A percentile compares a stretch with the other conserved stretches of the same genome.
These are phyloP conservation scores for Lodderomyces pseudojiufengensis DNA, from an alignment of 1,139 yeast genomes.

Conservation along the genomic window DNA sequence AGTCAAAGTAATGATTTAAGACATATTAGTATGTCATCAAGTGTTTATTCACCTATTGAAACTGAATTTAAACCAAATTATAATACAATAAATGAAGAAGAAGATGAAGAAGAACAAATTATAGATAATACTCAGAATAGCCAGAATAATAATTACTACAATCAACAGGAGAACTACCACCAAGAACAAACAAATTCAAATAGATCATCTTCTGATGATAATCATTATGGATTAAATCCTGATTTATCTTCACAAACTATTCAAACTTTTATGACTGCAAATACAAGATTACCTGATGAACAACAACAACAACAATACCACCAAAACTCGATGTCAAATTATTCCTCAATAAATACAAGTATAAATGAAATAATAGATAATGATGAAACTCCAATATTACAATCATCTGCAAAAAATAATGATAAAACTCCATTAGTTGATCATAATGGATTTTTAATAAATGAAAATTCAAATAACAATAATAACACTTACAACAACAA, in stretches of 20 bases:
- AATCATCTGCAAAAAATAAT: constrained; percentile 12
- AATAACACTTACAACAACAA: neutral
- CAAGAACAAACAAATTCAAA: constrained; percentile 2
- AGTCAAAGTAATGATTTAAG: constrained; percentile 6
- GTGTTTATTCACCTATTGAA: constrained; percentile 29
- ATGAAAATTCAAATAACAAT: constrained; percentile 2
- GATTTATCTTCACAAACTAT: constrained; percentile 27
- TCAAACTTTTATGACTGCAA: constrained; percentile 26
- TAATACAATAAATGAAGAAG: constrained; percentile 16
- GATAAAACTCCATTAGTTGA: constrained; percentile 31
- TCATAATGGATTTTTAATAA: constrained; percentile 9
- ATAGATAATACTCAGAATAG: neutral
- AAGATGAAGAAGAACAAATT: constrained; percentile 11
- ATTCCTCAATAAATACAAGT: constrained; percentile 33
- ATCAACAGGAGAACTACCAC: neutral
- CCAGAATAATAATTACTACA: constrained; percentile 1
- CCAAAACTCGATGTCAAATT: constrained; percentile 8
- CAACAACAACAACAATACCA: neutral
- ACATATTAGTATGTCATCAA: constrained; percentile 31
- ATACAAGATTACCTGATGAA: constrained; percentile 6
- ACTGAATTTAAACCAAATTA: constrained; percentile 12
- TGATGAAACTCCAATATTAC: constrained; percentile 31
- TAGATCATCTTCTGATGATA: constrained; percentile 1
- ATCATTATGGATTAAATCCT: constrained; percentile 9
- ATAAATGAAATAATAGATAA: constrained; percentile 22